Evolutionary conservation across 306 rosid genomes (phyloP), one percentile per base, ranked within the genome.

Genomic region (Cyclanthera cordifolia): DNA sequence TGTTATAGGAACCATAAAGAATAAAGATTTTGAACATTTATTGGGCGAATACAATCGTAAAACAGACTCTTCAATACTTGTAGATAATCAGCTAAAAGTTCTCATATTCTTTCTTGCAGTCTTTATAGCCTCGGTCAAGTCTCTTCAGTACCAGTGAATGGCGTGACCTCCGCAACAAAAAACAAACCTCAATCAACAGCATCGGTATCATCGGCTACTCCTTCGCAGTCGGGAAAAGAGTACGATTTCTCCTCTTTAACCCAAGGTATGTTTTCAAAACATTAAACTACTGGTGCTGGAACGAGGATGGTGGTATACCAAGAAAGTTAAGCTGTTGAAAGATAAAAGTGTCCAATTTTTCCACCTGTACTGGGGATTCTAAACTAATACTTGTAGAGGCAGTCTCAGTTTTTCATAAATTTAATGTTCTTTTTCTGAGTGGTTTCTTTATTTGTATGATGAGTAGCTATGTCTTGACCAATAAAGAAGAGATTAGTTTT

Each of bases 171-270:
- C 7, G 43, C 43, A 6, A 8, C 43, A 71, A 84, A 15, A 15
- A 82, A 71, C 56, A 87, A 85, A 72, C 81, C 82, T 67, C 91
- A 85, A 69, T 67, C 96, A 37, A 71, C 84, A 15, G 73, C 86
- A 47, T 84, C 95, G 2, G 72, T 69, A 21, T 72, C 88, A 27
- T 87, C 95, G 3, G 76, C 77, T 23, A 58, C 86, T 70, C 16
- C 88, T 16, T 67, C 85, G 24, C 79, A 81, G 49, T 70, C 89
- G 8, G 91, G 77, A 5, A 85, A 88, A 75, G 99, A 90, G 43
- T 88, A 81, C 53, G 99, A 90, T 78, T 94, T 94, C 86, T 94
- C 99, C 50, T 86, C 96, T 46, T 73, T 94, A 74, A 94, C 99
- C 37, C 91, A 85, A 27, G 96, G 96, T 75, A 80, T 90, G 88